Evolutionary conservation across 2,329 filamentous ascomycete species (phyloP), one percentile per base, ranked within the genome.

Genomic region (Penicillium crustosum): DNA sequence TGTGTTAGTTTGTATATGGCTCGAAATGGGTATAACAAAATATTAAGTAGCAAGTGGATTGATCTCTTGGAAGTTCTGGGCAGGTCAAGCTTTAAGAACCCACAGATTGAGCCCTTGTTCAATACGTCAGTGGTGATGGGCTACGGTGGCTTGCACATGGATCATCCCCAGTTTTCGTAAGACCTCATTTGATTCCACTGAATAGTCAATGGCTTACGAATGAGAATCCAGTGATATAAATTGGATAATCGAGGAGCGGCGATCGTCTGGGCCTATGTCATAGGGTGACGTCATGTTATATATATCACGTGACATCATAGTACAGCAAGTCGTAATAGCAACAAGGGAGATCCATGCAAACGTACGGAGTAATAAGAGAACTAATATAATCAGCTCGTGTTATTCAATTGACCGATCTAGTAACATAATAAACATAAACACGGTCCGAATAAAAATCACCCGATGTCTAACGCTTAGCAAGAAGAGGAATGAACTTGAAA

Each of bases 181-280:
- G 19, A 29, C 7, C n/a, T 6, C 10, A 47, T 39, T 27, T 27
- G 15, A 52, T 45, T 42, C 49, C 54, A 57, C 49, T 25, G 39
- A 33, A 15, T 29, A 6, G 6, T 43, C 31, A 21, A 25, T 33
- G n/a, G 42, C 19, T 51, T 52, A 49, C 49, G 49, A 57, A 57
- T 57, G 15, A 57, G 29, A 47, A 15, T 43, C 17, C 25, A 42
- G 10, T 39, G 41, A 7, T 33, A 10, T 33, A 21, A 27, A 54
- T 29, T 55, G 43, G 49, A 29, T 7, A 49, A 29, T 35, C 17
- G 13, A 21, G 23, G 27, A 48, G 42, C 33, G 43, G 43, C 44
- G 55, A 57, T 57, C 49, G 17, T 57, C 55, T 39, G 35, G 41
- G 52, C 48, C 23, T 56, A 51, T 59, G 57, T 57, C 53, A 56